Conservation (phyloP, 78 protist genomes). For the Dictyostelium firmibasis region DNA sequence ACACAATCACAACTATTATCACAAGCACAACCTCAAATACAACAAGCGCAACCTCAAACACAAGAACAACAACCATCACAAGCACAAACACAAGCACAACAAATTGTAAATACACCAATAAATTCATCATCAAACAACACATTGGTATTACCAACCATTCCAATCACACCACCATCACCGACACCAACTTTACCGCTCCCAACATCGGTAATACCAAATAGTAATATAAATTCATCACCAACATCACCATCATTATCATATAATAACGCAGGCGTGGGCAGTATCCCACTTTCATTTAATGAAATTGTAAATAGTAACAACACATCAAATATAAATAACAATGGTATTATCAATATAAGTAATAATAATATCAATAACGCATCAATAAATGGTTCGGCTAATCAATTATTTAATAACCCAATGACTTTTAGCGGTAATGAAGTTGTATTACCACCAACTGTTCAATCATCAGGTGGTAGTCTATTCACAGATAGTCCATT, state of each 20-base stretch:
- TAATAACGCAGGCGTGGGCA: neutral
- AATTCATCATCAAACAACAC: neutral
- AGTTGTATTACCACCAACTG: neutral
- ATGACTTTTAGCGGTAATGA: neutral
- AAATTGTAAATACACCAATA: neutral
- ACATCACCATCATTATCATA: neutral
- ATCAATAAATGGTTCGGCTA: neutral
- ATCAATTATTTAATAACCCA: neutral
- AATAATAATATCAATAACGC: neutral
- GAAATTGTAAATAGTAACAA: neutral
- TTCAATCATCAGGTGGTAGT: neutral
- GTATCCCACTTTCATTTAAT: neutral
- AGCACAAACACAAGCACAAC: neutral
- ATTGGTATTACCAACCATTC: constrained; percentile 11
- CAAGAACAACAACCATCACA: neutral
- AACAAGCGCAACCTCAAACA: neutral
- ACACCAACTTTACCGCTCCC: neutral
- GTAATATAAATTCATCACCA: neutral
- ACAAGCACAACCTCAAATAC: neutral
- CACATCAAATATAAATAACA: neutral
- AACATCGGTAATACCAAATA: neutral
- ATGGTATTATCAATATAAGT: neutral
- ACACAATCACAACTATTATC: neutral
- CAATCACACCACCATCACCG: neutral
- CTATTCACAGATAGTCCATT: constrained; percentile 11